Evolutionary conservation across 2,329 filamentous ascomycete genomes (phyloP).

Genomic region (Cadophora sp.): DNA sequence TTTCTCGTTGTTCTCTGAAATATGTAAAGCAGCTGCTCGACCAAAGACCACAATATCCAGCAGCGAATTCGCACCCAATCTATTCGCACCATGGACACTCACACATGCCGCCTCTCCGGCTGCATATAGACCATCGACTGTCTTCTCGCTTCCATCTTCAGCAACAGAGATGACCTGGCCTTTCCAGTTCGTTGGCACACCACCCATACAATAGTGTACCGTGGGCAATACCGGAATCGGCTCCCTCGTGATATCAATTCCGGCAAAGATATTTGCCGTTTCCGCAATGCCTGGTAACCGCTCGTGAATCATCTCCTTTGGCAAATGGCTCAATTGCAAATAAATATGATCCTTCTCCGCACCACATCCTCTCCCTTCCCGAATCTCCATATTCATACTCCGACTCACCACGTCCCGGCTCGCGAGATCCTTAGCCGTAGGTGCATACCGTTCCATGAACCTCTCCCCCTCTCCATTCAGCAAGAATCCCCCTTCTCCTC

Average conservation of each 20-base stretch:
- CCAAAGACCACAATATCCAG: constrained; percentile 58
- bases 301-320: constrained; percentile 53
- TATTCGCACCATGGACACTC: constrained; percentile 55
- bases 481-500: constrained; percentile 57
- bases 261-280: constrained; percentile 56
- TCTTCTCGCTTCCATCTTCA: constrained; percentile 47
- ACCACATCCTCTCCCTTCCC: constrained; percentile 40
- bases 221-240: constrained; percentile 58
- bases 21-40: constrained; percentile 83
- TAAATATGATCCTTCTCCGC: constrained; percentile 54
- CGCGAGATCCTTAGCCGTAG: constrained; percentile 56
- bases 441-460: constrained; percentile 59
- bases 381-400: neutral
- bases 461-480: constrained; percentile 55
- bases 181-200: constrained; percentile 56
- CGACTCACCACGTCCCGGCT: constrained; percentile 35
- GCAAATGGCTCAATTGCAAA: constrained; percentile 55
- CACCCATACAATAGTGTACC: constrained; percentile 59
- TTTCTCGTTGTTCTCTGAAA: constrained; percentile 67
- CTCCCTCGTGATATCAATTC: constrained; percentile 55
- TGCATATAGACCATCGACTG: constrained; percentile 54
- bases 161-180: constrained; percentile 53
- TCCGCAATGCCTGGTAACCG: constrained; percentile 57
- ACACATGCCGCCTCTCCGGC: constrained; percentile 56
- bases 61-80: constrained; percentile 55